These are phyloP conservation scores for Ganoderma lucidum DNA, from an alignment of 1,284 basidiomycete genomes.

Conservation along the genomic window DNA sequence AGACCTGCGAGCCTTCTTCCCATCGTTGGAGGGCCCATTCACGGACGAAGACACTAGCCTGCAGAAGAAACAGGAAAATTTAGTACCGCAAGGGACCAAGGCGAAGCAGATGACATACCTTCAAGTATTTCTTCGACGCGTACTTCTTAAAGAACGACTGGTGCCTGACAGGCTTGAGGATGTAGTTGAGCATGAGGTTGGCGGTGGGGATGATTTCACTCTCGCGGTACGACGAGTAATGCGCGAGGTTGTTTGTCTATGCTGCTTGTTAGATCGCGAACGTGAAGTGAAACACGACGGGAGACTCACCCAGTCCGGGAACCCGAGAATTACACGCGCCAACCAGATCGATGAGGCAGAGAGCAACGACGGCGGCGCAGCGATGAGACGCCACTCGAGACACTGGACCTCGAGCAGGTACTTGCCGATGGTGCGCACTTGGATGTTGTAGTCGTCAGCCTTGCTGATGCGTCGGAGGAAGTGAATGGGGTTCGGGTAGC, in stretches of 20 bases:
- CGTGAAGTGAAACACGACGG: background rate
- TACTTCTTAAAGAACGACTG: slow-evolving; percentile 88
- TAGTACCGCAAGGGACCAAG: background rate
- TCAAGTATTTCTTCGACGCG: slow-evolving; percentile 85
- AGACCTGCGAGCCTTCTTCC: slow-evolving; percentile 61
- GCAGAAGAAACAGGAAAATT: background rate
- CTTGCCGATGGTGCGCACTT: slow-evolving; percentile 92
- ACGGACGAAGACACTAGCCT: slow-evolving; percentile 69
- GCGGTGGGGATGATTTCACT: slow-evolving; percentile 87
- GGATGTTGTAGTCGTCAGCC: slow-evolving; percentile 95
- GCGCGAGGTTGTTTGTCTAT: slow-evolving; percentile 87
- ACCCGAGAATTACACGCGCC: slow-evolving; percentile 85
- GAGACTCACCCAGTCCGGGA: slow-evolving; percentile 85
- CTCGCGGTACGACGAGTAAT: slow-evolving; percentile 93
- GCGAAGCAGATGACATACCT: slow-evolving; percentile 56
- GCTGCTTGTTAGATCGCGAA: slow-evolving; percentile 10
- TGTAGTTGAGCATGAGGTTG: slow-evolving; percentile 93
- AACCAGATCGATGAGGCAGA: slow-evolving; percentile 94
- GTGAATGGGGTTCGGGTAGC: slow-evolving; percentile 94
- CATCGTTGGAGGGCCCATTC: slow-evolving; percentile 72
- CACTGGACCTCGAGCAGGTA: slow-evolving; percentile 92
- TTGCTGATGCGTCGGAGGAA: slow-evolving; percentile 94
- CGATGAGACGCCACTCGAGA: slow-evolving; percentile 88
- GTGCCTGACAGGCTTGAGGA: slow-evolving; percentile 78
- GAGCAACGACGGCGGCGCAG: slow-evolving; percentile 84